These are phyloP conservation scores for Cyclotella atomus DNA, from an alignment of 108 stramenopile genomes.

Conservation along the genomic window DNA sequence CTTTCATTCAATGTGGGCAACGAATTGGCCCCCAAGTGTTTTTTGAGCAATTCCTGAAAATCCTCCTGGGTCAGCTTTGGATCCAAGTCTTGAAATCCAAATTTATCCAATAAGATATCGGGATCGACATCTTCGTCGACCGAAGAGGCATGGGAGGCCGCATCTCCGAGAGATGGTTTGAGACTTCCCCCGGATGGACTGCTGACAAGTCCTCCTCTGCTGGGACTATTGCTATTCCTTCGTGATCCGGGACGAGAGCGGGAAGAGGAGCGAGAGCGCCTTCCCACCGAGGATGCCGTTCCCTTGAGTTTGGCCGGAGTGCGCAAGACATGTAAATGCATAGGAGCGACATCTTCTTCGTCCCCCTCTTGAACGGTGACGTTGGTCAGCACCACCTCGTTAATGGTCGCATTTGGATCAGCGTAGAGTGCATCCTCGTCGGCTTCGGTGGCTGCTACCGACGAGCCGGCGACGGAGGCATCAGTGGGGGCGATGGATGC, in stretches of 20 bases:
- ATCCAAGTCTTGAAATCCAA: slow-evolving; percentile 43
- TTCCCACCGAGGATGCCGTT: background rate
- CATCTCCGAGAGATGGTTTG: background rate
- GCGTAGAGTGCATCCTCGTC: slow-evolving; percentile 24
- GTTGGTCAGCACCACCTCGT: slow-evolving; percentile 13
- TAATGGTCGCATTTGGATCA: background rate
- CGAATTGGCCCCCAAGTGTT: slow-evolving; percentile 5
- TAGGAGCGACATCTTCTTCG: slow-evolving; percentile 23
- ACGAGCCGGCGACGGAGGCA: slow-evolving; percentile 30
- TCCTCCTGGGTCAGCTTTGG: slow-evolving; percentile 26
- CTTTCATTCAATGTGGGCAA: slow-evolving; percentile 69
- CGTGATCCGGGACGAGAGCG: slow-evolving; percentile 27
- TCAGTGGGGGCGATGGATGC: too few species aligned
- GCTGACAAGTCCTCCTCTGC: background rate
- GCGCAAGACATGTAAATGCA: slow-evolving; percentile 30
- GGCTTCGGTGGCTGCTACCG: slow-evolving; percentile 38
- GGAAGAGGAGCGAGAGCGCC: slow-evolving; percentile 10
- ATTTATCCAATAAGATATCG: slow-evolving; percentile 41
- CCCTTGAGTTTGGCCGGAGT: slow-evolving; percentile 29
- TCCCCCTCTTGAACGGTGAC: background rate
- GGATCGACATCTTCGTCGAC: slow-evolving; percentile 33
- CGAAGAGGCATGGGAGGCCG: slow-evolving; percentile 2
- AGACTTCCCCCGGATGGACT: slow-evolving; percentile 3
- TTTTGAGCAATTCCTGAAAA: slow-evolving; percentile 29
- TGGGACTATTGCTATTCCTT: slow-evolving; percentile 12